Percentiles rank a stretch among this genome's conserved stretches.
These are phyloP conservation scores for Epichloe coenophiala DNA, from an alignment of 2,329 filamentous ascomycete genomes.

Conservation along the genomic window DNA sequence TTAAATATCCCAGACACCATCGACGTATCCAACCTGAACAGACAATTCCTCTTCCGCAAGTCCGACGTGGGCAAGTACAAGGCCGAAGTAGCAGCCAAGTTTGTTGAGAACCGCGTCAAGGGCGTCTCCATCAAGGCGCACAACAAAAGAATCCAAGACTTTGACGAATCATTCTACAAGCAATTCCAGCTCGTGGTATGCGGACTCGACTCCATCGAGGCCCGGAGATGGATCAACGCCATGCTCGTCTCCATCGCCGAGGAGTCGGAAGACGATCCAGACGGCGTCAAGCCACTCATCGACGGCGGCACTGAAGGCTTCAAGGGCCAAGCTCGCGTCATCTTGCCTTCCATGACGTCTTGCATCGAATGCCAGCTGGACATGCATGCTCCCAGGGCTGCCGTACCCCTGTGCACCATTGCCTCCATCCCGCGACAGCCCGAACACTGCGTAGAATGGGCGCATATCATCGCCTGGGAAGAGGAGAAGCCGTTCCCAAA, in stretches of 20 bases:
- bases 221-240: constrained; percentile 95
- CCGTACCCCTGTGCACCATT: constrained; percentile 89
- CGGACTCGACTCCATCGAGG: constrained; percentile 92
- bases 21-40: constrained; percentile 94
- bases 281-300: constrained; percentile 83
- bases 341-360: constrained; percentile 82
- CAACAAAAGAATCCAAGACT: constrained; percentile 92
- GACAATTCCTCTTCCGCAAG: constrained; percentile 90
- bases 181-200: constrained; percentile 91
- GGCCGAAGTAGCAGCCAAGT: constrained; percentile 81
- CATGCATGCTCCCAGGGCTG: constrained; percentile 95
- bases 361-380: constrained; percentile 98
- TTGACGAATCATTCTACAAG: constrained; percentile 92
- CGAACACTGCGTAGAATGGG: constrained; percentile 98
- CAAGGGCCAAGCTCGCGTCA: constrained; percentile 90
- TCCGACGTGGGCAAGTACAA: constrained; percentile 87
- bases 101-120: constrained; percentile 79
- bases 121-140: constrained; percentile 89
- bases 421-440: constrained; percentile 93
- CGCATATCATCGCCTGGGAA: constrained; percentile 96
- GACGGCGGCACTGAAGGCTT: constrained; percentile 97
- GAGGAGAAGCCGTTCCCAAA: constrained; percentile 67
- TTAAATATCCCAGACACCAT: constrained; percentile 63
- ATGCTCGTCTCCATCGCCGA: constrained; percentile 87
- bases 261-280: constrained; percentile 49